Evolutionary conservation across 768 basidiomycete species (phyloP), one percentile per base, ranked within the genome.

Genomic region (Boletus pseudo-olivaceus): DNA sequence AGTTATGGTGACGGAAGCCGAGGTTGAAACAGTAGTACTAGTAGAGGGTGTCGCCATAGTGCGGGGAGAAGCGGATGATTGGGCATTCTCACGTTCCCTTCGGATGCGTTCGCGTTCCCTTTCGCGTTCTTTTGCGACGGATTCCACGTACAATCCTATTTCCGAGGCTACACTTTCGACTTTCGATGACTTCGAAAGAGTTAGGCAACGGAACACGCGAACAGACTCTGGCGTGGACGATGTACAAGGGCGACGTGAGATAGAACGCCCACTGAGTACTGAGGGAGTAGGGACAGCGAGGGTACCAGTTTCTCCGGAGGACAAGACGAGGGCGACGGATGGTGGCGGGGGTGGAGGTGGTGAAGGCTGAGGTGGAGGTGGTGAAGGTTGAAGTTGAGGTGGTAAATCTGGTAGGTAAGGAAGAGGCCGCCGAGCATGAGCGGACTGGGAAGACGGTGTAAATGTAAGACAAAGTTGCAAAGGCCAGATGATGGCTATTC

Each of bases 401-500:
- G 88, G 82, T 6, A 90, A 74, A 42, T 83, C 82, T 8, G 88
- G 89, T 37, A 88, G 74, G 60, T 79, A 76, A 19, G 78, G 66
- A 35, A 88, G 74, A 17, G 76, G 73, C 10, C 72, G 67, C 8
- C 77, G 75, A 45, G 71, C 67, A 58, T 75, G 76, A 10, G 57
- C 47, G 50, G 69, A 67, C 23, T 68, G 65, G 51, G 75, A 65
- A 43, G 71, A 61, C 15, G 74, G 68, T 56, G 60, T 75, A 67
- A 67, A 78, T n/a, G 68, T 73, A 71, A 67, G 75, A 58, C 84
- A 87, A 5, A 92, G 78, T 1, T 74, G 69, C 2, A 78, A 69
- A 2, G 90, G 90, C 75, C 89, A 92, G 57, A 91, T 82, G 46
- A 87, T 73, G n/a, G 79, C 74, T 30, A 88, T 72, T 1, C 89